These are phyloP conservation scores for Phoma sp. DNA, from an alignment of 2,329 filamentous ascomycete genomes.

Conservation along the genomic window DNA sequence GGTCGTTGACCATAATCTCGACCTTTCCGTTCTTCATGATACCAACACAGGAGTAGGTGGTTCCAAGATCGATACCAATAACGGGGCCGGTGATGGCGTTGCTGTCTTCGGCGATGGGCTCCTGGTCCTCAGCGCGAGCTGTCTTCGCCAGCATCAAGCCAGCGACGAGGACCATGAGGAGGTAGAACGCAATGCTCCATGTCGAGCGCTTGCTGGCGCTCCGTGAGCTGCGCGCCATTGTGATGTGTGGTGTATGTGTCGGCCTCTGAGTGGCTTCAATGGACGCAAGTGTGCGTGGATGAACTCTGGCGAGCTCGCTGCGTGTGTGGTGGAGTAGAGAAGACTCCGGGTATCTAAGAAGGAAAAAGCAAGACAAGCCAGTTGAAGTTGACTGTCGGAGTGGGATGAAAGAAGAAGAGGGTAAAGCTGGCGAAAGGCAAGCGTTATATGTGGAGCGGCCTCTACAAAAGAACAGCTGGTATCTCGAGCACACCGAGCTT, in stretches of 20 bases:
- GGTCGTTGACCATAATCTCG: conserved; percentile 54
- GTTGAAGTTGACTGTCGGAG: conserved; percentile 25
- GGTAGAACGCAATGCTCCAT: conserved; percentile 90
- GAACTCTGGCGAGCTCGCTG: conserved; percentile 36
- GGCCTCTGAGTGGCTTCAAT: conserved; percentile 24
- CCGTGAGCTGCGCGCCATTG: conserved; percentile 66
- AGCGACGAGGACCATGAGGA: conserved; percentile 83
- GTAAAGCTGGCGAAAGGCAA: conserved; percentile 28
- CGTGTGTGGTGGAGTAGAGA: conserved; percentile 22
- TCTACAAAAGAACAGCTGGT: conserved; percentile 40
- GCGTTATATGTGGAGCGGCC: conserved; percentile 38
- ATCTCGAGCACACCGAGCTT: conserved; percentile 28
- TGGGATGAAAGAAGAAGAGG: conserved; percentile 30
- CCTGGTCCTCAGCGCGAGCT: conserved; percentile 74
- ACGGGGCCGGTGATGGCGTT: conserved; percentile 53
- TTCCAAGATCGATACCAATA: conserved; percentile 90
- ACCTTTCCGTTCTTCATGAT: conserved; percentile 61
- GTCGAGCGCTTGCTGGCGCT: conserved; percentile 75
- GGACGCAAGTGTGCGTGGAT: conserved; percentile 24
- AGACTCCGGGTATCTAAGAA: conserved; percentile 41
- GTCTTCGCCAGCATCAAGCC: conserved; percentile 84
- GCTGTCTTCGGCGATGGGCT: conserved; percentile 66
- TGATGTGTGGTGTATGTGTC: conserved; percentile 40
- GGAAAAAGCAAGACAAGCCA: conserved; percentile 32
- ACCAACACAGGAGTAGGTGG: conserved; percentile 92